phyloP scores from a whole-genome alignment of 257 asterid species.

The Pogostemon cablin region DNA sequence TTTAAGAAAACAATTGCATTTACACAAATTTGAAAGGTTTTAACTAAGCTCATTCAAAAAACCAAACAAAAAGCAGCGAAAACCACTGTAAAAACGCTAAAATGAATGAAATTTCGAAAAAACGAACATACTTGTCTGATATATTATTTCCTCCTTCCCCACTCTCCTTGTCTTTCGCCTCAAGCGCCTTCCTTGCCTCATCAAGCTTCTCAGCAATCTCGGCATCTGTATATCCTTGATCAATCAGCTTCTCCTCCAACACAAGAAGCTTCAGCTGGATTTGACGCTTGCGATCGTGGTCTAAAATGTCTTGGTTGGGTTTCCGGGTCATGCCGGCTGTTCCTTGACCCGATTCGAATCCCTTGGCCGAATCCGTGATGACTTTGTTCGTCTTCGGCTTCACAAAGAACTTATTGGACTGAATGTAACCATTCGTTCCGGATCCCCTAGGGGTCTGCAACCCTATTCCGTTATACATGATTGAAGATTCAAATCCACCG shows the following conservation, averaged over 20 bases:
- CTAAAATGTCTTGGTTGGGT: constrained; percentile 72
- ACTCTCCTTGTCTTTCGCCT: constrained; percentile 50
- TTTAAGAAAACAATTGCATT: not conserved
- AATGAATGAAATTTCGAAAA: not conserved
- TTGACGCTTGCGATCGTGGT: constrained; percentile 95
- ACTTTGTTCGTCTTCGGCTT: constrained; percentile 59
- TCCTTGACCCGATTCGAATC: constrained; percentile 70
- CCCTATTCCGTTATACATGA: constrained; percentile 94
- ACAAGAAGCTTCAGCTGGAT: constrained; percentile 75
- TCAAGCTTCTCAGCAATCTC: constrained; percentile 76
- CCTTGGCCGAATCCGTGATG: constrained; percentile 52
- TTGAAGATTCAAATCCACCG: not conserved
- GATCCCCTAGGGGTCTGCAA: constrained; percentile 89
- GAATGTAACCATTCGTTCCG: constrained; percentile 90
- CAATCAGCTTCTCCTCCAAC: constrained; percentile 71
- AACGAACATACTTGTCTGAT: constrained; percentile 45
- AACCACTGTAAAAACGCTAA: not conserved
- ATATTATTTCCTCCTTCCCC: constrained; percentile 52
- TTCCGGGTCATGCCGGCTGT: constrained; percentile 65
- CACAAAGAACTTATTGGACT: constrained; percentile 73
- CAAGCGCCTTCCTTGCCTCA: constrained; percentile 63
- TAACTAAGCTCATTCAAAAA: not conserved
- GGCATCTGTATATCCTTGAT: constrained; percentile 74
- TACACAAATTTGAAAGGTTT: not conserved
- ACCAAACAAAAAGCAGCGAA: not conserved